phyloP scores from a whole-genome alignment of 176 grass and related monocot genomes.

The Rhynchospora tenuis region DNA sequence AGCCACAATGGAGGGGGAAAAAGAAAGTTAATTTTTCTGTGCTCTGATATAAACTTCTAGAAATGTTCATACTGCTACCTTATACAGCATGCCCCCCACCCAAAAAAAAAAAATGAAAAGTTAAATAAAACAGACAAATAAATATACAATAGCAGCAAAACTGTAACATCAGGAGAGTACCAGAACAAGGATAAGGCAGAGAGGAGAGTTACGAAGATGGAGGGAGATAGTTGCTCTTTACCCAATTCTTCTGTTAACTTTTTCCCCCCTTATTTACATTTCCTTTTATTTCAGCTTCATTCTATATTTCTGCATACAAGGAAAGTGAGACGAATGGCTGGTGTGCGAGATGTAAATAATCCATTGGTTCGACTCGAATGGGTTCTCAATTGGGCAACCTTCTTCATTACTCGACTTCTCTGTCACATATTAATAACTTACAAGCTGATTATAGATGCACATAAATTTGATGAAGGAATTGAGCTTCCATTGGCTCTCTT shows the following conservation, averaged over 20 bases:
- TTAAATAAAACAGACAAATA: neutral
- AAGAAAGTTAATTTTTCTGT: neutral
- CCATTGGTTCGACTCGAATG: conserved; percentile 76
- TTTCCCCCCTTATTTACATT: neutral
- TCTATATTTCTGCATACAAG: conserved; percentile 85
- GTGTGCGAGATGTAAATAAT: conserved; percentile 47
- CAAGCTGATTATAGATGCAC: conserved; percentile 63
- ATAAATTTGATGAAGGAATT: conserved; percentile 73
- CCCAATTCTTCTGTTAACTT: neutral
- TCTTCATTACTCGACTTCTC: conserved; percentile 54
- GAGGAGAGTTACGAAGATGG: neutral
- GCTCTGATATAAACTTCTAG: neutral
- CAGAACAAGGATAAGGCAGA: neutral
- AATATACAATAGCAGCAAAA: neutral
- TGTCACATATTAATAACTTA: conserved; percentile 79
- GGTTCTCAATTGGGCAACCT: conserved; percentile 75
- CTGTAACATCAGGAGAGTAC: neutral
- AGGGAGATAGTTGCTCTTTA: neutral
- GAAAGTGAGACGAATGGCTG: conserved; percentile 84
- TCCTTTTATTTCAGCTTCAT: conserved; percentile 61
- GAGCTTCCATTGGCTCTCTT: conserved; percentile 86
- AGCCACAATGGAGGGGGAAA: neutral
- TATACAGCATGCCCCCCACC: neutral
- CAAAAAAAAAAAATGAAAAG: neutral
- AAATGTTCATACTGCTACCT: neutral